Evolutionary conservation across 345 rosid species (phyloP), one percentile per base, ranked within the genome.

Genomic region (Hibiscus syriacus): DNA sequence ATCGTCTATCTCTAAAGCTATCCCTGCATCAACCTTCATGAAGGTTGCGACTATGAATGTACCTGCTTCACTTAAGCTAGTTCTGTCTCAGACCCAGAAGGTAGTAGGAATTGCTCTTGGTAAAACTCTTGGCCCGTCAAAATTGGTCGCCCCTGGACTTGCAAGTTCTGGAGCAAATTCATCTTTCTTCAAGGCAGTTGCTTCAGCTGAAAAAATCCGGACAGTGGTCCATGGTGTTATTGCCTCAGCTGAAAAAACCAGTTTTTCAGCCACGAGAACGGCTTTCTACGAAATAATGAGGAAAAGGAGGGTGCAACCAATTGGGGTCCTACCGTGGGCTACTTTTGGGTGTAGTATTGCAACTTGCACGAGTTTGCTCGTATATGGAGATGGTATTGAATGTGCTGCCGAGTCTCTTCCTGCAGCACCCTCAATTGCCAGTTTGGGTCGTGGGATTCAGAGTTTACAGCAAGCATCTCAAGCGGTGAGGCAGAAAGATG

Each of bases 211-310:
- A 86, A 94, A 86, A 80, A 89, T 91, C 73, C 69, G 95, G 70
- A 80, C 80, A 12, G 88, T 91, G 46, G 80, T 84, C 60, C 97
- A 89, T 34, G 76, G 92, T 26, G 74, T 87, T 13, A 86, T 94
- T 69, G 91, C 96, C 64, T 94, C 97, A 17, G 89, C 80, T 3
- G 96, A 91, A 81, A 89, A 87, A 76, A 94, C 99, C n/a, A 89
- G 99, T 76, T 81, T 94, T 55, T 86, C 97, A 69, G 96, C 96
- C 19, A 89, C 86, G 98, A 87, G 98, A 84, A 75, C 90, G 13
- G 92, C 98, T 2, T 91, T 94, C 72, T 94, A 89, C 70, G 92
- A 94, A 79, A 94, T 94, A 69, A 91, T 94, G 99, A 79, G 98
- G 83, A 87, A 82, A 72, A 80, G 98, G 62, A 78, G 3, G 57